These are phyloP conservation scores for Neodidymelliopsis sp. DNA, from an alignment of 2,329 filamentous ascomycete genomes.

Conservation along the genomic window DNA sequence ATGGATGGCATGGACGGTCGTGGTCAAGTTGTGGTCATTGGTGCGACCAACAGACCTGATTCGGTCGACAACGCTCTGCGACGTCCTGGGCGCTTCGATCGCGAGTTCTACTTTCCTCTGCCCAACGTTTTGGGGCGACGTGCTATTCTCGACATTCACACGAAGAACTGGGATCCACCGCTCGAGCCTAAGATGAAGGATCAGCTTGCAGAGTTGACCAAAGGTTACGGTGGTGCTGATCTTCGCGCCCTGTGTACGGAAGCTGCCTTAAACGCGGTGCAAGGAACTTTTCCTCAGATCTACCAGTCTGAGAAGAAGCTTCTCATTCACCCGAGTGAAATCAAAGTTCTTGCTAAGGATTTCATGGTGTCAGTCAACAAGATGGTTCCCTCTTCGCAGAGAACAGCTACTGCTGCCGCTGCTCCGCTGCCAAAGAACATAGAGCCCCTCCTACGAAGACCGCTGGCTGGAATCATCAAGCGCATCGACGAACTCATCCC, in stretches of 20 bases:
- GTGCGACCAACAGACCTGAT: conserved; percentile 96
- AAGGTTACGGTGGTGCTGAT: conserved; percentile 96
- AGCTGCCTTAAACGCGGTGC: conserved; percentile 92
- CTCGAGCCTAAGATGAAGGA: conserved; percentile 80
- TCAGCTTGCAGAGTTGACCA: conserved; percentile 84
- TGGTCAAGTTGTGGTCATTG: conserved; percentile 93
- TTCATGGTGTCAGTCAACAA: conserved; percentile 98
- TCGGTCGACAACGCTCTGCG: conserved; percentile 96
- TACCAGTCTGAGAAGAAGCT: conserved; percentile 91
- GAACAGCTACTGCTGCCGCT: conserved; percentile 85
- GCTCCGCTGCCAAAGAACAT: conserved; percentile 80
- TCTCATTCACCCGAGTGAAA: conserved; percentile 82
- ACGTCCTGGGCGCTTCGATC: conserved; percentile 91
- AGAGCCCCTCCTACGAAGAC: conserved; percentile 79
- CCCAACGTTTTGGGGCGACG: conserved; percentile 81
- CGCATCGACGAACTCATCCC: conserved; percentile 80
- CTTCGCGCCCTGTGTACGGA: conserved; percentile 93
- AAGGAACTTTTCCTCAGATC: conserved; percentile 94
- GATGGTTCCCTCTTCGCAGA: conserved; percentile 92
- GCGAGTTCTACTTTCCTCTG: conserved; percentile 97
- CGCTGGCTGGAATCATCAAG: conserved; percentile 72
- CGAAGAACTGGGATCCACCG: conserved; percentile 84
- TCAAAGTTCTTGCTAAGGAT: conserved; percentile 88
- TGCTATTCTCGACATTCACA: conserved; percentile 93
- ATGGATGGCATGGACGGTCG: conserved; percentile 62